Evolutionary conservation across 2,329 filamentous ascomycete genomes (phyloP), one percentile per base, ranked within the genome.

Genomic region (Lasiodiplodia sp.): DNA sequence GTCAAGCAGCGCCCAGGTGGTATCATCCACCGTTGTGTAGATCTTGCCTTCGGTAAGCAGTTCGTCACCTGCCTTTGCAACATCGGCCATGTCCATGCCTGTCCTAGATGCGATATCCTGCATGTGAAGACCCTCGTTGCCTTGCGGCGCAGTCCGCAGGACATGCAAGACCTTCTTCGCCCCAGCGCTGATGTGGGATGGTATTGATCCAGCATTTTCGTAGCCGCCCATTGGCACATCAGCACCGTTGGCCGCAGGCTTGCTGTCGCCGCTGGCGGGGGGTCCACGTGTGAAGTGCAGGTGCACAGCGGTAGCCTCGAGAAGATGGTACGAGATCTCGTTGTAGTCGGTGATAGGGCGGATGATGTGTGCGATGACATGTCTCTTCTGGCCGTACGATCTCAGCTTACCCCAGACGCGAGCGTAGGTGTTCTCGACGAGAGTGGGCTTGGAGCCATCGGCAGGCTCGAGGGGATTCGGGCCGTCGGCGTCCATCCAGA

Each of bases 1-100:
- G 69, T 96, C 92, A 70, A 97, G 83, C 71, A 97, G 84, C 53
- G 93, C 93, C 91, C 92, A 98, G 0, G 95, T 98, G 80, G 92
- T 87, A 75, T 98, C 95, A 80, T 98, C 94, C 68, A 97, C 87
- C 11, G 96, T 99, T 34, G 93, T 93, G 82, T 93, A 99, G 72
- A 97, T 92, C 73, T 93, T 77, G 37, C 94, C 93, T 67, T 88
- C 82, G 2, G 84, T 84, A 53, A 93, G 80, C 75, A 99, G 80
- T 80, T 98, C 94, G 74, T 97, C 93, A 11, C 92, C 89, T n/a
- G 89, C 94, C 65, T 86, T 88, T 73, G 90, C 83, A 16, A 96
- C 91, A 56, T 96, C 92, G 31, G 85, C 85, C 37, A 89, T 81
- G 10, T 90, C 85, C 81, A 97, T 81, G 8, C 87, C 85, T 21